Conservation (phyloP, 345 rosid species). For the Orychophragmus violaceus region DNA sequence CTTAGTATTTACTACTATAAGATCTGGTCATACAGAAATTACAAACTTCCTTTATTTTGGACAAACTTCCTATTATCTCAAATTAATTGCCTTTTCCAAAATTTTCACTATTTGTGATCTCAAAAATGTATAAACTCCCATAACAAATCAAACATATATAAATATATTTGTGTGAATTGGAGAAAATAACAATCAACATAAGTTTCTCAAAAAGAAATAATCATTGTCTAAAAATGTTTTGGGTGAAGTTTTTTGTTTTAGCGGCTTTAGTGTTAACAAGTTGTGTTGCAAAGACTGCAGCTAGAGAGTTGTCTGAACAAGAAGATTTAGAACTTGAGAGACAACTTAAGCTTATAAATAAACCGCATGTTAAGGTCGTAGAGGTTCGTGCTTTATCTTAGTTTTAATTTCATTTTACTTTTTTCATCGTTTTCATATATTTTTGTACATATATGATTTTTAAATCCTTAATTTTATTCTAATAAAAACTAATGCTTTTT, state of each 20-base stretch:
- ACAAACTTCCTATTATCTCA: not conserved
- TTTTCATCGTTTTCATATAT: not conserved
- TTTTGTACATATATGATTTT: not conserved
- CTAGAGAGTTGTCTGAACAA: constrained; percentile 15
- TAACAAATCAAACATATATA: not conserved
- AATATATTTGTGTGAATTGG: not conserved
- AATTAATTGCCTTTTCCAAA: not conserved
- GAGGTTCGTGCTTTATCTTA: not conserved
- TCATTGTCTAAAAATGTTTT: not conserved
- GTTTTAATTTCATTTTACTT: too few species aligned
- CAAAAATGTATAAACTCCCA: not conserved
- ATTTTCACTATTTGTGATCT: not conserved
- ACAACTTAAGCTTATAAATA: constrained; percentile 22
- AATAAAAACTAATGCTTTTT: not conserved
- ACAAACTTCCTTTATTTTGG: not conserved
- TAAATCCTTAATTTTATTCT: not conserved
- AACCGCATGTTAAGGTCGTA: constrained; percentile 21
- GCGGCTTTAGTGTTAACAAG: not conserved
- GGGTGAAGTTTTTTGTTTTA: not conserved
- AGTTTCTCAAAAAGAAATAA: not conserved
- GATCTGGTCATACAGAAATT: not conserved
- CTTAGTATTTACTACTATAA: too few species aligned
- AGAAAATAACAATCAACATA: not conserved
- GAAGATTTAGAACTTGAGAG: constrained; percentile 31
- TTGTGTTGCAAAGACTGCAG: not conserved